Conservation (phyloP, 2,329 filamentous ascomycete genomes). For the Hypomyces perniciosus region DNA sequence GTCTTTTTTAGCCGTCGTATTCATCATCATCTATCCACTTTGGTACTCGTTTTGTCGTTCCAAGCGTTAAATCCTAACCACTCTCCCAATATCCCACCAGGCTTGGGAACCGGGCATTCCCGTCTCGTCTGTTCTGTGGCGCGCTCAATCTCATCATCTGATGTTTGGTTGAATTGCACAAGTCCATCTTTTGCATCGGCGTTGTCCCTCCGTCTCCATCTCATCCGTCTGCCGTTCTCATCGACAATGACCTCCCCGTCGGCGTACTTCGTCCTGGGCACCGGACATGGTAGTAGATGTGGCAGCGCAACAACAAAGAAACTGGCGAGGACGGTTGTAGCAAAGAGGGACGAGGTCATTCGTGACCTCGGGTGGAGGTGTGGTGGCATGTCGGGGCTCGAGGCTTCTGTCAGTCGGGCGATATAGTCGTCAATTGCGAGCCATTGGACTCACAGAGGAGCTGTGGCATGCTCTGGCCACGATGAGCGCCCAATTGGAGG, state of each 20-base stretch:
- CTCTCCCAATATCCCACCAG: constrained; percentile 68
- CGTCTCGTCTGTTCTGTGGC: constrained; percentile 45
- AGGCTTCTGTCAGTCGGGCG: neutral
- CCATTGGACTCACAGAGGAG: constrained; percentile 17
- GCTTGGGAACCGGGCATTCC: constrained; percentile 91
- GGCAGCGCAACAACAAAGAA: constrained; percentile 90
- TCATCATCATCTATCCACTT: constrained; percentile 20
- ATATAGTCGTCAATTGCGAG: neutral
- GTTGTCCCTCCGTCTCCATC: constrained; percentile 35
- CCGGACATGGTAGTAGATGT: constrained; percentile 86
- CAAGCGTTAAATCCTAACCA: constrained; percentile 60
- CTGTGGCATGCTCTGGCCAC: constrained; percentile 15
- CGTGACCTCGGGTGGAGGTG: constrained; percentile 90
- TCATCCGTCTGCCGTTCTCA: constrained; percentile 39
- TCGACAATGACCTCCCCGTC: constrained; percentile 55
- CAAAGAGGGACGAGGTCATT: constrained; percentile 90
- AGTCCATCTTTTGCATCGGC: constrained; percentile 40
- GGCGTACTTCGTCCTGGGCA: constrained; percentile 66
- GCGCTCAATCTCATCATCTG: constrained; percentile 30
- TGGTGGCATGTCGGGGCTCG: constrained; percentile 58
- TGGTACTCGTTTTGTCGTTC: constrained; percentile 17
- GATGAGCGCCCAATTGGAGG: constrained; percentile 5
- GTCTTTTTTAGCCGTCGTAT: constrained; percentile 3
- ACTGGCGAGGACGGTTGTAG: constrained; percentile 80
- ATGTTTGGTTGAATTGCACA: constrained; percentile 40